These are phyloP conservation scores for Neocucurbitaria cava DNA, from an alignment of 2,329 filamentous ascomycete species.

Conservation along the genomic window DNA sequence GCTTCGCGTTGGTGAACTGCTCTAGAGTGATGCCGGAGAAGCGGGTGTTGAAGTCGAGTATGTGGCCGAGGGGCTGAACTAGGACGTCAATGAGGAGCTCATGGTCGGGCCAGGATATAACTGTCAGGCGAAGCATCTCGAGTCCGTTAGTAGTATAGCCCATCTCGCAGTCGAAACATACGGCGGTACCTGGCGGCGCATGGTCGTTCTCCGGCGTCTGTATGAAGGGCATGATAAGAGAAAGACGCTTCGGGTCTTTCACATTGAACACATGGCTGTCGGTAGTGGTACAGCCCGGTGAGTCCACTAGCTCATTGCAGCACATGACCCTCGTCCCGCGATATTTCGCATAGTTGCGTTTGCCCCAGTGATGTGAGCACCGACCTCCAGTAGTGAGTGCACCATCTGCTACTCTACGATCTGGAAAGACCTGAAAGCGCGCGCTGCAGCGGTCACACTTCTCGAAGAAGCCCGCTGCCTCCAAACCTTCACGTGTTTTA, in stretches of 20 bases:
- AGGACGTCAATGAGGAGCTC: slow-evolving; percentile 81
- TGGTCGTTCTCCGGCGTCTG: slow-evolving; percentile 73
- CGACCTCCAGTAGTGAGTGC: slow-evolving; percentile 77
- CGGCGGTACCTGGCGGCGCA: slow-evolving; percentile 59
- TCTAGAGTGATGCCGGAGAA: slow-evolving; percentile 87
- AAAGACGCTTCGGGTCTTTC: slow-evolving; percentile 76
- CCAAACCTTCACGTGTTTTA: slow-evolving; percentile 69
- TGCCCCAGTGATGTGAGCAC: slow-evolving; percentile 84
- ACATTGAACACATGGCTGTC: slow-evolving; percentile 88
- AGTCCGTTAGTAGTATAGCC: slow-evolving; percentile 88
- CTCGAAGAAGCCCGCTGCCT: slow-evolving; percentile 78
- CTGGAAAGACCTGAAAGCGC: slow-evolving; percentile 91
- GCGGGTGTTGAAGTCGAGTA: slow-evolving; percentile 89
- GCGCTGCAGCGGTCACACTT: slow-evolving; percentile 84
- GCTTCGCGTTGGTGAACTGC: slow-evolving; percentile 71
- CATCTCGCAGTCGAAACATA: slow-evolving; percentile 98
- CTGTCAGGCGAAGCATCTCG: slow-evolving; percentile 89
- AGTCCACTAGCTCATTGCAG: slow-evolving; percentile 77
- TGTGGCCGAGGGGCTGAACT: slow-evolving; percentile 80
- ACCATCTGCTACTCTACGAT: slow-evolving; percentile 76
- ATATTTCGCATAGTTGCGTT: slow-evolving; percentile 61
- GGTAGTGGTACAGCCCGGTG: slow-evolving; percentile 76
- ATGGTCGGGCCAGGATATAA: slow-evolving; percentile 83
- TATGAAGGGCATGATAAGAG: slow-evolving; percentile 78
- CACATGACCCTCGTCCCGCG: slow-evolving; percentile 73